A percentile compares a stretch with the other conserved stretches of the same genome.
Evolutionary conservation across 1,139 yeast genomes (phyloP).

Genomic region (Suhomyces maxii): DNA sequence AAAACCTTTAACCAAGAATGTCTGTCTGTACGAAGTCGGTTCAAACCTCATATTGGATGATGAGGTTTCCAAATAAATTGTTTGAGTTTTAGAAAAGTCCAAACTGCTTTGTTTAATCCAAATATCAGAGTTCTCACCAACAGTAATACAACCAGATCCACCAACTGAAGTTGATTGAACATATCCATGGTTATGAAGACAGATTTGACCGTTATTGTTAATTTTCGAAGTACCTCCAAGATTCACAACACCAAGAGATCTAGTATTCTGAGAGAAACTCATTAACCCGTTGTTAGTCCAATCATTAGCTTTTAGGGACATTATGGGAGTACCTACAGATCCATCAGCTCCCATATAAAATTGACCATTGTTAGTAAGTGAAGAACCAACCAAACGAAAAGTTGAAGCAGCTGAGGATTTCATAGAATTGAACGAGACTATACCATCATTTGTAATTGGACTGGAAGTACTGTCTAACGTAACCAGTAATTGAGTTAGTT

Average conservation of each 20-base stretch:
- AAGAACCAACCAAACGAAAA: slow-evolving; percentile 9
- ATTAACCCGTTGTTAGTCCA: slow-evolving; percentile 18
- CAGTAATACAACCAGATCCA: slow-evolving; percentile 19
- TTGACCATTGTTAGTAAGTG: slow-evolving; percentile 14
- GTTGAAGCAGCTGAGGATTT: slow-evolving; percentile 10
- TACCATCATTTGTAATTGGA: slow-evolving; percentile 13
- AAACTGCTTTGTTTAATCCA: slow-evolving; percentile 10
- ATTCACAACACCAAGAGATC: slow-evolving; percentile 9
- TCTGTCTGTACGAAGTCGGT: slow-evolving; percentile 18
- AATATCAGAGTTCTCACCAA: slow-evolving; percentile 9
- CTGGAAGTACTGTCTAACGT: slow-evolving; percentile 8
- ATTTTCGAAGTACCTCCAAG: slow-evolving; percentile 11
- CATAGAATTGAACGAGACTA: slow-evolving; percentile 13
- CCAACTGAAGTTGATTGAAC: slow-evolving; percentile 12
- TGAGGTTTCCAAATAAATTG: slow-evolving; percentile 14
- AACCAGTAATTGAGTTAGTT: slow-evolving; percentile 9
- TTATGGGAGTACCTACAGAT: slow-evolving; percentile 8
- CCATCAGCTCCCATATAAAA: slow-evolving; percentile 14
- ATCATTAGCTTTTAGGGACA: slow-evolving; percentile 10
- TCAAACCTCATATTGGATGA: slow-evolving; percentile 14
- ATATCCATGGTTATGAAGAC: slow-evolving; percentile 15
- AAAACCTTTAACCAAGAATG: slow-evolving; percentile 29
- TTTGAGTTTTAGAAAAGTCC: slow-evolving; percentile 12
- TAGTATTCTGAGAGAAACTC: slow-evolving; percentile 11
- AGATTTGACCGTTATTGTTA: slow-evolving; percentile 16